A percentile compares a stretch with the other conserved stretches of the same genome.
phyloP scores from a whole-genome alignment of 441 rosid genomes.

The Eutrema salsugineum region DNA sequence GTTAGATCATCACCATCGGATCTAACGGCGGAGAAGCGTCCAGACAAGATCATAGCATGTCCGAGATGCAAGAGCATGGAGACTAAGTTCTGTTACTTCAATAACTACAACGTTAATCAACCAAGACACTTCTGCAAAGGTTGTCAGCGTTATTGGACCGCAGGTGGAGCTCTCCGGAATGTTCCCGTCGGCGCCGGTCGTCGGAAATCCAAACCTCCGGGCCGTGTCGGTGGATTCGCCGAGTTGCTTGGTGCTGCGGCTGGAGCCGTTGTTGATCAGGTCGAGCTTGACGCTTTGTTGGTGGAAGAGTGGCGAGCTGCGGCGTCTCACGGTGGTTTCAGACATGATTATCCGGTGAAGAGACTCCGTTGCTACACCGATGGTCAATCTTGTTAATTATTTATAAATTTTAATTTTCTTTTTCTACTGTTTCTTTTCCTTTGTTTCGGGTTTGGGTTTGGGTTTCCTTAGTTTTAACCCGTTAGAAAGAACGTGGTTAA shows the following conservation, averaged over 20 bases:
- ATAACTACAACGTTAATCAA: slow-evolving; percentile 93
- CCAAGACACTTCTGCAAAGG: slow-evolving; percentile 93
- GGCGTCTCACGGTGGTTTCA: slow-evolving; percentile 47
- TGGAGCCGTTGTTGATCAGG: slow-evolving; percentile 41
- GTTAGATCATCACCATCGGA: slow-evolving; percentile 31
- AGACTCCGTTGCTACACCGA: slow-evolving; percentile 53
- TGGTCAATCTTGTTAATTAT: slow-evolving; percentile 43
- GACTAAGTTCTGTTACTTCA: slow-evolving; percentile 94
- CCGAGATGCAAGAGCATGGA: slow-evolving; percentile 95
- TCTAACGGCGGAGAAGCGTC: slow-evolving; percentile 49
- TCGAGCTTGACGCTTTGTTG: slow-evolving; percentile 44
- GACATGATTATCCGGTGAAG: slow-evolving; percentile 57
- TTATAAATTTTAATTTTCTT: not conserved
- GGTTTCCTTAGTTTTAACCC: slow-evolving; percentile 14
- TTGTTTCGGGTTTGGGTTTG: slow-evolving; percentile 14
- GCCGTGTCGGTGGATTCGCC: slow-evolving; percentile 40
- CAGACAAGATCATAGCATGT: slow-evolving; percentile 86
- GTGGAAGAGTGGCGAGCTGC: slow-evolving; percentile 60
- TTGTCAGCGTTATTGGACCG: slow-evolving; percentile 97
- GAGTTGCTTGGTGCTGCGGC: slow-evolving; percentile 32
- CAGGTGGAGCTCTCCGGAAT: slow-evolving; percentile 91
- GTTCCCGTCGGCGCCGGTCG: slow-evolving; percentile 96
- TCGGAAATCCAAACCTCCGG: slow-evolving; percentile 69
- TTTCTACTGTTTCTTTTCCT: not conserved
- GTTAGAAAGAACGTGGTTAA: slow-evolving; percentile 28